Evolutionary conservation across 495 filamentous ascomycete species (phyloP).

Genomic region (Talaromyces thailandensis): DNA sequence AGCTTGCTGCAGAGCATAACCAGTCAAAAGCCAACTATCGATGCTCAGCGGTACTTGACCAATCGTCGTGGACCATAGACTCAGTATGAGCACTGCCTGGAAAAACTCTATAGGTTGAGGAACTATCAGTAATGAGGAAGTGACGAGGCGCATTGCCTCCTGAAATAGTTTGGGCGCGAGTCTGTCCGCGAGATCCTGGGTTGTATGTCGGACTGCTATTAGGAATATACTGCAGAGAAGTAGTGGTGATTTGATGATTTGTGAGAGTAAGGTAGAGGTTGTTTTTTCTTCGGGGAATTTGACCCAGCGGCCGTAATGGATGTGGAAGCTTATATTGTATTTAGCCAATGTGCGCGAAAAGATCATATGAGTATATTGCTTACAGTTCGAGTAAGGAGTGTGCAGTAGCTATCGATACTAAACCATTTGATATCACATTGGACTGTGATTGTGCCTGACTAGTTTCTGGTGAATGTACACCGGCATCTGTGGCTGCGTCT

Average conservation of each 20-base stretch:
- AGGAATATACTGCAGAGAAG: slow-evolving; percentile 33
- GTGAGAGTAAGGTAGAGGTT: slow-evolving; percentile 14
- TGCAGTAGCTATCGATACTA: slow-evolving; percentile 2
- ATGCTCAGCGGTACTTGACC: slow-evolving; percentile 36
- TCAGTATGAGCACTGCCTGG: slow-evolving; percentile 31
- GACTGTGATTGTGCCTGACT: not conserved
- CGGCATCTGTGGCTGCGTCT: slow-evolving; percentile 25
- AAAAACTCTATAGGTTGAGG: slow-evolving; percentile 37
- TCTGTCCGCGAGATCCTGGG: slow-evolving; percentile 23
- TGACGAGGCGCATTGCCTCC: slow-evolving; percentile 25
- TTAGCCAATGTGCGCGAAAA: not conserved
- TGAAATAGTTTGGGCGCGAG: slow-evolving; percentile 31
- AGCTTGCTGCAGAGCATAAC: slow-evolving; percentile 35
- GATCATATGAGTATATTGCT: not conserved
- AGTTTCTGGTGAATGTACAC: slow-evolving; percentile 16
- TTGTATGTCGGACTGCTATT: slow-evolving; percentile 36
- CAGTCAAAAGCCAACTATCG: slow-evolving; percentile 38
- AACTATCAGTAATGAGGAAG: slow-evolving; percentile 21
- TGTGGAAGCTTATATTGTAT: slow-evolving; percentile 2
- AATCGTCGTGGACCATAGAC: slow-evolving; percentile 41
- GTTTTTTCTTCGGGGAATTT: slow-evolving; percentile 22
- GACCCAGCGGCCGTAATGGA: slow-evolving; percentile 36
- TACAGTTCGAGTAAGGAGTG: slow-evolving; percentile 5
- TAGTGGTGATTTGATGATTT: slow-evolving; percentile 26
- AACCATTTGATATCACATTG: slow-evolving; percentile 2